Evolutionary conservation across 257 asterid species (phyloP), one percentile per base, ranked within the genome.

Genomic region (Linderniella brevidens): DNA sequence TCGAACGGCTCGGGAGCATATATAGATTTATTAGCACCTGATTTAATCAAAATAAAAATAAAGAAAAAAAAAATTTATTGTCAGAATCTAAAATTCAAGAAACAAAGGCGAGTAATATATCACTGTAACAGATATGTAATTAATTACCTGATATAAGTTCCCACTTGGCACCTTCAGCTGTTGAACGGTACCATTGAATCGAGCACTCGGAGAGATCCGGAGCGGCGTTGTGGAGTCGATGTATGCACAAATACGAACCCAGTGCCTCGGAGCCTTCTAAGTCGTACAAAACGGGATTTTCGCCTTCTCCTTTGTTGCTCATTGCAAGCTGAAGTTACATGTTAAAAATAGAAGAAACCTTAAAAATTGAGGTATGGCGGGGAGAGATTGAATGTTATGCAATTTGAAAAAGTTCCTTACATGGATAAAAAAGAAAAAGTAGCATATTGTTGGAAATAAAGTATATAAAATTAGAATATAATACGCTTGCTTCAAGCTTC

Each of bases 1-100:
- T 80, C 93, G 65, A 67, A 64, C 11, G 93, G 93, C 64, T 80
- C 93, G 5, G 87, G 93, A 50, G 87, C 87, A 63, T 80, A 80
- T 65, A 66, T 52, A 52, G 76, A 48, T 63, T 80, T 80, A 32
- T 76, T 80, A 54, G 93, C 93, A 43, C 87, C 93, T 80, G 74
- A 41, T 12, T 25, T 45, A 35, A 50, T 51, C 11, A 19, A 47
- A 39, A 38, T 50, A 58, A 13, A 9, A 53, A 19, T 20, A 37
- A 41, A 4, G 41, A 38, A 8, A 44, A 15, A 41, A 17, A 36
- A 19, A 44, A 5, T 13, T 42, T 8, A 4, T 42, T 11, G 14
- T 42, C 17, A n/a, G 8, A 9, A 42, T 13, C 3, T 14, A 3
- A 38, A 38, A 2, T 8, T 38, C 5, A 10, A 12, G 12, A 5